phyloP scores from a whole-genome alignment of 208 protist genomes.

The Naegleria gruberi region DNA sequence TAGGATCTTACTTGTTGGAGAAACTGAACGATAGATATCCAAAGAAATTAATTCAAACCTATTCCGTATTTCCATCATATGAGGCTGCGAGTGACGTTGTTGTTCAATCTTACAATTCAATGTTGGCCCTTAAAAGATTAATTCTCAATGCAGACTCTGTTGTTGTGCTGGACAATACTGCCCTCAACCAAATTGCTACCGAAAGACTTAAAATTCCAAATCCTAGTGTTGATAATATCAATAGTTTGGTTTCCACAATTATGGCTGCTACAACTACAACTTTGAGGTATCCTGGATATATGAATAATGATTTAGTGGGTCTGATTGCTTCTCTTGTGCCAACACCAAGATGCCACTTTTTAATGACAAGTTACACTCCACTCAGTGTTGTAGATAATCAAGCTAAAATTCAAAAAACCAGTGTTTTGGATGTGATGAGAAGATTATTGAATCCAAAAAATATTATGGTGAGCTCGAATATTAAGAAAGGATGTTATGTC shows the following conservation, averaged over 20 bases:
- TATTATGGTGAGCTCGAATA: slow-evolving; percentile 87
- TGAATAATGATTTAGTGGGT: slow-evolving; percentile 94
- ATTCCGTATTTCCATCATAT: slow-evolving; percentile 92
- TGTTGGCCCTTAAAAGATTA: slow-evolving; percentile 97
- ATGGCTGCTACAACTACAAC: slow-evolving; percentile 98
- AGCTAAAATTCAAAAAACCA: slow-evolving; percentile 93
- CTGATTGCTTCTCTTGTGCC: slow-evolving; percentile 97
- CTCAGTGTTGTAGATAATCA: slow-evolving; percentile 78
- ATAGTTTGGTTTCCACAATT: slow-evolving; percentile 94
- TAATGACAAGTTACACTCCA: slow-evolving; percentile 98
- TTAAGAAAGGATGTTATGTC: slow-evolving; percentile 92
- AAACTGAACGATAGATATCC: slow-evolving; percentile 92
- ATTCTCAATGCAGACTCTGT: slow-evolving; percentile 90
- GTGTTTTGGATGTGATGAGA: slow-evolving; percentile 98
- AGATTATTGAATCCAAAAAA: slow-evolving; percentile 98
- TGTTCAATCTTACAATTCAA: slow-evolving; percentile 99
- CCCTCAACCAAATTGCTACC: slow-evolving; percentile 92
- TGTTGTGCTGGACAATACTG: slow-evolving; percentile 98
- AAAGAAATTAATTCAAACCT: slow-evolving; percentile 98
- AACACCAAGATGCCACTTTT: slow-evolving; percentile 97
- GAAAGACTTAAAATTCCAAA: slow-evolving; percentile 88
- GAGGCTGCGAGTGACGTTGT: slow-evolving; percentile 84
- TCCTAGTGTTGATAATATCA: slow-evolving; percentile 88
- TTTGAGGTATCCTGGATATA: slow-evolving; percentile 95
- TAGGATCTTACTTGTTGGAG: slow-evolving; percentile 97